These are phyloP conservation scores for Rhizopogon vulgaris DNA, from an alignment of 768 basidiomycete species.

Conservation along the genomic window DNA sequence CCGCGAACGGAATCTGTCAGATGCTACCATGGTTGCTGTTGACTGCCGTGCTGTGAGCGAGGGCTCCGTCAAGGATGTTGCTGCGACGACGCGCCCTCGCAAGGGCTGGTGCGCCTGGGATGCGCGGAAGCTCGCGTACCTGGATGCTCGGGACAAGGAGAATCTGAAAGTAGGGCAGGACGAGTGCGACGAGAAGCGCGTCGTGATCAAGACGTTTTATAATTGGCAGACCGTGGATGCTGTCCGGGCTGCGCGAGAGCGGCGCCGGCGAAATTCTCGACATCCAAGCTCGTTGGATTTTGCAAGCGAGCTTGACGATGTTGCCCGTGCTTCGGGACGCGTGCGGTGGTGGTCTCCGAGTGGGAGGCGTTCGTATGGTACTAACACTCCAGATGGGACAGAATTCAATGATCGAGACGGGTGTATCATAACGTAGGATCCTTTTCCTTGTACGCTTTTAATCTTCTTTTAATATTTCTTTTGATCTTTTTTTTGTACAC, in stretches of 20 bases:
- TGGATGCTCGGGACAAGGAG: constrained; percentile 66
- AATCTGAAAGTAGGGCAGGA: constrained; percentile 67
- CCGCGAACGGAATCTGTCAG: constrained; percentile 37
- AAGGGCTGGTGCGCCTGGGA: constrained; percentile 72
- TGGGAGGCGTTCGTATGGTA: constrained; percentile 43
- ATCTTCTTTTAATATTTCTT: constrained; percentile 11
- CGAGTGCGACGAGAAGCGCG: constrained; percentile 68
- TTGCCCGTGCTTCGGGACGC: constrained; percentile 15
- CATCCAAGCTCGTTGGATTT: constrained; percentile 30
- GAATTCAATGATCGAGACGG: constrained; percentile 42
- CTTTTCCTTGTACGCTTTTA: constrained; percentile 19
- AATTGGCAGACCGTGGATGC: constrained; percentile 84
- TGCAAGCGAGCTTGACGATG: constrained; percentile 25
- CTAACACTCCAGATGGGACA: constrained; percentile 40
- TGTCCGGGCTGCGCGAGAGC: constrained; percentile 60
- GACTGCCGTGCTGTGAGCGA: constrained; percentile 74
- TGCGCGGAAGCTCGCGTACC: constrained; percentile 60
- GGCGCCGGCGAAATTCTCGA: constrained; percentile 50
- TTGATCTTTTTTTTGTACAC: constrained; percentile 9
- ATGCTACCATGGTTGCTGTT: constrained; percentile 60
- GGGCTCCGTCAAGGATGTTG: constrained; percentile 53
- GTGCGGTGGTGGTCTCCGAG: constrained; percentile 36
- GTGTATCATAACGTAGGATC: constrained; percentile 62
- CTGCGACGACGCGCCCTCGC: constrained; percentile 54
- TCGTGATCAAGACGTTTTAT: constrained; percentile 81